These are phyloP conservation scores for Saxophila tyrrhenica DNA, from an alignment of 495 filamentous ascomycete genomes.

Conservation along the genomic window DNA sequence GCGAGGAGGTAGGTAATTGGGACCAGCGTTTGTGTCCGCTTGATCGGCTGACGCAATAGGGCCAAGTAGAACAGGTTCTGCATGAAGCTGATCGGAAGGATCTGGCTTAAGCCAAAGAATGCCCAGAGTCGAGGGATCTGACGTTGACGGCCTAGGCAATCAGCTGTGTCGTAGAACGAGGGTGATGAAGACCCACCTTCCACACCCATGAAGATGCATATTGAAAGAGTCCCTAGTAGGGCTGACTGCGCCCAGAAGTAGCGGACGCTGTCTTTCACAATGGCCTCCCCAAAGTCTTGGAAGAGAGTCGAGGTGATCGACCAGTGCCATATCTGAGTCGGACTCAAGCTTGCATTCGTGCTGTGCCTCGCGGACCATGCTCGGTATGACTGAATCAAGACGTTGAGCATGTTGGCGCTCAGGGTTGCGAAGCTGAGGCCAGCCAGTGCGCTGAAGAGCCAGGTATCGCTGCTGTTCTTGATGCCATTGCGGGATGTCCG, in stretches of 20 bases:
- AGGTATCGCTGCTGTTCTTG: neutral
- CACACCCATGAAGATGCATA: slow-evolving; percentile 13
- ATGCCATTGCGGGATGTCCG: neutral
- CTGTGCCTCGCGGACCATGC: neutral
- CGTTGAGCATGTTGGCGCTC: slow-evolving; percentile 16
- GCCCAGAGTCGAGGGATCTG: slow-evolving; percentile 26
- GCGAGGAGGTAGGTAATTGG: neutral
- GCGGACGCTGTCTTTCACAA: slow-evolving; percentile 4
- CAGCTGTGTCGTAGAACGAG: too few species aligned
- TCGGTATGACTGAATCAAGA: slow-evolving; percentile 13
- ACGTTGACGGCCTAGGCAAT: slow-evolving; percentile 14
- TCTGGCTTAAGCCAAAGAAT: slow-evolving; percentile 27
- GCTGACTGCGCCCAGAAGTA: slow-evolving; percentile 10
- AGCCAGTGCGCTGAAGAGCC: slow-evolving; percentile 8
- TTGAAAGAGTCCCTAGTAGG: slow-evolving; percentile 7
- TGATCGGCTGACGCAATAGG: slow-evolving; percentile 1
- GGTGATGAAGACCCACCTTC: slow-evolving; percentile 18
- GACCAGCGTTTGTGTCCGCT: neutral
- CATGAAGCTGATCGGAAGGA: slow-evolving; percentile 27
- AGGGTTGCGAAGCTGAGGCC: slow-evolving; percentile 15
- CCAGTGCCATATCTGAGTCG: slow-evolving; percentile 10
- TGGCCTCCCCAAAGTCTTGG: slow-evolving; percentile 12
- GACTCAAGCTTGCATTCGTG: neutral
- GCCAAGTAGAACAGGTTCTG: slow-evolving; percentile 29
- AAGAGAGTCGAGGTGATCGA: slow-evolving; percentile 15